Base-by-base conservation (phyloP, 2,329 filamentous ascomycete genomes). In the Macrophomina phaseolina region DNA sequence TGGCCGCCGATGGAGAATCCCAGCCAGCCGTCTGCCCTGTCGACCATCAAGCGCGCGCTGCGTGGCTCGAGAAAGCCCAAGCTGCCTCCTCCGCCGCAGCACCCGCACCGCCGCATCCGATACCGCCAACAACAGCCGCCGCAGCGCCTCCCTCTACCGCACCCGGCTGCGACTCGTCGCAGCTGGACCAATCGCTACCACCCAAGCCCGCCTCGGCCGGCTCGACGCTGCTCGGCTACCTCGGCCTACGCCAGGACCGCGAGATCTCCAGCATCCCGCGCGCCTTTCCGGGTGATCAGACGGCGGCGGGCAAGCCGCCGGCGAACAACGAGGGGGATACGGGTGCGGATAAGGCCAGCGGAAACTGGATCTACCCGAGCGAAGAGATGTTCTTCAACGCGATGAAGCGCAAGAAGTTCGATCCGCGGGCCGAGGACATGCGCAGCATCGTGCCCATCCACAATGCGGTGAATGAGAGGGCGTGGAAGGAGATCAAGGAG, bases 361-460 rank as follows among this genome's bases (percentile, higher is more conserved):
- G 94, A 0, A 97, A 97, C 78, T 99, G 95, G 95, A 90, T 99
- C 68, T 99, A 99, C 79, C 95, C 95, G 0, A 95, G 91, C 0
- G 94, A 98, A 78, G 91, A 92, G 75, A 97, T 97, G 89, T 99
- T 99, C 84, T 98, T 98, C 81, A 92, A 97, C 56, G 95, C 95
- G 52, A 94, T 99, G 89, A 89, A 91, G 83, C 90, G 94, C 76
- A 99, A 99, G 80, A 91, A 90, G 51, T 90, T 93, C 81, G 87
- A 89, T 68, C 89, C 87, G 36, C 82, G 84, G 14, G 87, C 87
- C 0, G 82, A 85, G 5, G 93, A 97, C 79, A 97, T 97, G 90
- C 90, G 87, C 74, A 91, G 91, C 40, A 94, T 98, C 40, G 94
- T 98, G 65, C 95, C 93, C 2, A 98, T 98, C 73, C 95, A 99